Evolutionary conservation across 768 basidiomycete genomes (phyloP).

Genomic region (Amylocystis lapponica): DNA sequence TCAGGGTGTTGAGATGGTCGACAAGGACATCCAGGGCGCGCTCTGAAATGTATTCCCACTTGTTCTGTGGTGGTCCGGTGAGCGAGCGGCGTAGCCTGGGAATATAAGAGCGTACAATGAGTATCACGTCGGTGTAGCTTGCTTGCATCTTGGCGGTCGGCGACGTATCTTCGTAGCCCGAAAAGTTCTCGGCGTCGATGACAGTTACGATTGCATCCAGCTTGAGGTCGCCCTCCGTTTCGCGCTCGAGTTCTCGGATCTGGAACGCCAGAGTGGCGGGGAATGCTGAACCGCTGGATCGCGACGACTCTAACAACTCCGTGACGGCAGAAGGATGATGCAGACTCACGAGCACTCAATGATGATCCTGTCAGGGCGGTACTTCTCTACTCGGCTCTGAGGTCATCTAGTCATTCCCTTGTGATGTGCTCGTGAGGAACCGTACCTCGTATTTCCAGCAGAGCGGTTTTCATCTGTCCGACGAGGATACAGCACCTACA

Average conservation of each 20-base stretch:
- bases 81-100: background rate
- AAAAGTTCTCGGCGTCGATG: conserved; percentile 86
- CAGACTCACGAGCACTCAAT: conserved; percentile 88
- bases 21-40: conserved; percentile 74
- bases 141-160: conserved; percentile 92
- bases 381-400: conserved; percentile 53
- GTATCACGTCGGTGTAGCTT: conserved; percentile 88
- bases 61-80: conserved; percentile 49
- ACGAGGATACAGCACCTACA: conserved; percentile 88
- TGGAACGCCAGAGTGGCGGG: conserved; percentile 95
- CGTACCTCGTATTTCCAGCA: conserved; percentile 80
- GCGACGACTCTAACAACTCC: background rate
- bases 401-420: background rate
- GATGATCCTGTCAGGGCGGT: conserved; percentile 83
- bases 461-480: conserved; percentile 88
- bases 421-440: background rate
- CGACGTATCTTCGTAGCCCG: conserved; percentile 88
- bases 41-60: conserved; percentile 84
- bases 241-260: conserved; percentile 81
- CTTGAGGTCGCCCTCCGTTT: conserved; percentile 68
- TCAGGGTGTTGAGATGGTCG: conserved; percentile 85
- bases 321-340: background rate
- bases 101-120: conserved; percentile 51
- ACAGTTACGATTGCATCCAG: conserved; percentile 92
- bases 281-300: conserved; percentile 80